Percentiles rank a stretch among this genome's conserved stretches.
Conservation (phyloP, 495 filamentous ascomycete species). For the Penicillium paradoxum region DNA sequence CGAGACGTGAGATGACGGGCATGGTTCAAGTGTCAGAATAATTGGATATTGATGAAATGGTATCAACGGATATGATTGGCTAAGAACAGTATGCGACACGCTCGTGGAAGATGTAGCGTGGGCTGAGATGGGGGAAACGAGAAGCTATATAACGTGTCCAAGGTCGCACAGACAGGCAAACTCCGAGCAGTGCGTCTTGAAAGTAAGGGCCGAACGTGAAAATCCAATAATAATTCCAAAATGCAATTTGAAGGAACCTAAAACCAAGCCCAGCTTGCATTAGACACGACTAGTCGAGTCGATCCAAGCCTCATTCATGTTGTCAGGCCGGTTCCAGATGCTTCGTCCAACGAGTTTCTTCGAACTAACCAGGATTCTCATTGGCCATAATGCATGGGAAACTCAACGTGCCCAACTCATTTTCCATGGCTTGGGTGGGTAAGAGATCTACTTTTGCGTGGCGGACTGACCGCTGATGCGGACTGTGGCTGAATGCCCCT, state of each 20-base stretch:
- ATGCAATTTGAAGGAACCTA: background rate
- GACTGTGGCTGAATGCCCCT: slow-evolving; percentile 3
- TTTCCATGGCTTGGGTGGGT: background rate
- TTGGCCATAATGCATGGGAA: background rate
- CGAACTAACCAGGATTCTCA: background rate
- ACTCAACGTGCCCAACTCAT: slow-evolving; percentile 1
- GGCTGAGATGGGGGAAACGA: background rate
- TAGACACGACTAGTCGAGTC: background rate
- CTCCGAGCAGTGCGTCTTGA: slow-evolving; percentile 7
- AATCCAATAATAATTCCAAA: slow-evolving; percentile 2
- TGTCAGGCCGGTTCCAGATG: background rate
- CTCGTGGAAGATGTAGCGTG: background rate
- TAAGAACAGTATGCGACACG: background rate
- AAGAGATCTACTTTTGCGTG: background rate
- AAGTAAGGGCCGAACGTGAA: slow-evolving; percentile 23
- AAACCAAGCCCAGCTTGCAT: background rate
- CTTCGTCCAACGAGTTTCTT: background rate
- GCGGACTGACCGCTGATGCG: slow-evolving; percentile 5
- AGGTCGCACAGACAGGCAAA: slow-evolving; percentile 14
- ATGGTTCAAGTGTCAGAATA: slow-evolving; percentile 21
- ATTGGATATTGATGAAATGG: background rate
- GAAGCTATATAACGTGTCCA: slow-evolving; percentile 18
- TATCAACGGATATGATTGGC: background rate
- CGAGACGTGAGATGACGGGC: slow-evolving; percentile 47
- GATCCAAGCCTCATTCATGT: background rate